phyloP scores from a whole-genome alignment of 208 protist species.

The Leishmania tropica region DNA sequence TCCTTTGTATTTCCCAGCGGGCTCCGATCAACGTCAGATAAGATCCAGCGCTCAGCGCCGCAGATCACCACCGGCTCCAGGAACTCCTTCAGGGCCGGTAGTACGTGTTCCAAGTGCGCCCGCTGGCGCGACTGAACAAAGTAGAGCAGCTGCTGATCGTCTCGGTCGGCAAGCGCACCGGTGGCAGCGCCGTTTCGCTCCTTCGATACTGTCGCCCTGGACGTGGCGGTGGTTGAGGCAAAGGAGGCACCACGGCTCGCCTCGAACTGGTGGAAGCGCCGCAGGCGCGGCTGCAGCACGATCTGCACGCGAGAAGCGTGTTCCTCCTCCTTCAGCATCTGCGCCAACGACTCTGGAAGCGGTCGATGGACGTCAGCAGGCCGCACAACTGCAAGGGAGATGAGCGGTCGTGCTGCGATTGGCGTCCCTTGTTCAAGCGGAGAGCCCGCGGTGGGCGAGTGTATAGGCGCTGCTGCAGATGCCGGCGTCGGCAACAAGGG shows the following conservation, averaged over 20 bases:
- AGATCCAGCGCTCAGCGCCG: slow-evolving; percentile 69
- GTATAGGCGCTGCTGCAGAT: not conserved
- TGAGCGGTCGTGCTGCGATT: slow-evolving; percentile 29
- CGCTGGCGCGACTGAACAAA: slow-evolving; percentile 85
- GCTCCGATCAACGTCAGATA: slow-evolving; percentile 85
- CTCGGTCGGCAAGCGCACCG: not conserved
- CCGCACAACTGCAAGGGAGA: slow-evolving; percentile 43
- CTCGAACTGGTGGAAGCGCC: slow-evolving; percentile 44
- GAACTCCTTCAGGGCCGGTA: slow-evolving; percentile 58
- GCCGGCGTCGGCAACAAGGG: not conserved
- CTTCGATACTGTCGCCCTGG: not conserved
- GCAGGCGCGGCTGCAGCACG: slow-evolving; percentile 79
- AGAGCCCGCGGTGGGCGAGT: not conserved
- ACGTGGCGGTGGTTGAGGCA: not conserved
- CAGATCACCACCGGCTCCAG: slow-evolving; percentile 72
- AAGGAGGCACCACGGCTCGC: not conserved
- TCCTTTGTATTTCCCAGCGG: slow-evolving; percentile 4
- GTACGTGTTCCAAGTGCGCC: slow-evolving; percentile 64
- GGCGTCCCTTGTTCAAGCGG: not conserved
- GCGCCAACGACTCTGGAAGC: slow-evolving; percentile 54
- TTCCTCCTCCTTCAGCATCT: slow-evolving; percentile 74
- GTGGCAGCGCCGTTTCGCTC: not conserved
- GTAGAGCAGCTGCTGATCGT: slow-evolving; percentile 59
- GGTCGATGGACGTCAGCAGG: slow-evolving; percentile 33
- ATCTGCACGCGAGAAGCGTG: slow-evolving; percentile 69